Conservation (phyloP, 306 rosid genomes). For the Cicer bijugum region DNA sequence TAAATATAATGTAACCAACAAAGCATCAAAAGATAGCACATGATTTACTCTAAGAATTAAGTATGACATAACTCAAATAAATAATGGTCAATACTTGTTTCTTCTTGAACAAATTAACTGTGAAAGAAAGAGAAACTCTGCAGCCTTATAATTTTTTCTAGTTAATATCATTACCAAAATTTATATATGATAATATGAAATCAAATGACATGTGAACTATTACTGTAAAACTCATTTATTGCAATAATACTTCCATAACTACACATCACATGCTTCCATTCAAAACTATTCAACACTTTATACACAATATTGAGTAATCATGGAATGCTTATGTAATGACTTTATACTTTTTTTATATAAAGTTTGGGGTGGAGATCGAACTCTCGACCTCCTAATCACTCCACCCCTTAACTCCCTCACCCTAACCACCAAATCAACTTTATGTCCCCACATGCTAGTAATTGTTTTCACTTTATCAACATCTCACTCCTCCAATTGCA, state of each 20-base stretch:
- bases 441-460: background rate
- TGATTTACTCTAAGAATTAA: background rate
- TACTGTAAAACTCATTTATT: background rate
- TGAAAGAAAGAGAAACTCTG: too few species aligned
- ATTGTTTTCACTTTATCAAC: background rate
- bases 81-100: too few species aligned
- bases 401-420: background rate
- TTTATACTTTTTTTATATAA: background rate
- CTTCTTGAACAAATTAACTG: too few species aligned
- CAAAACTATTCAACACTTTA: constrained; percentile 17
- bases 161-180: constrained; percentile 12
- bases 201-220: too few species aligned
- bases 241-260: constrained; percentile 24
- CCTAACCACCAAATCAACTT: background rate
- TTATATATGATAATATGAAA: background rate
- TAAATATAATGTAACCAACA: background rate
- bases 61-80: too few species aligned
- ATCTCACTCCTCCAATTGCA: background rate
- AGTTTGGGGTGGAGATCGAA: background rate
- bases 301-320: background rate
- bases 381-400: background rate
- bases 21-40: constrained; percentile 18
- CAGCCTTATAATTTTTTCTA: constrained; percentile 7
- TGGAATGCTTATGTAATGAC: constrained; percentile 16
- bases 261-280: constrained; percentile 8